phyloP scores from a whole-genome alignment of 176 grass and related monocot species.

The Areca catechu region DNA sequence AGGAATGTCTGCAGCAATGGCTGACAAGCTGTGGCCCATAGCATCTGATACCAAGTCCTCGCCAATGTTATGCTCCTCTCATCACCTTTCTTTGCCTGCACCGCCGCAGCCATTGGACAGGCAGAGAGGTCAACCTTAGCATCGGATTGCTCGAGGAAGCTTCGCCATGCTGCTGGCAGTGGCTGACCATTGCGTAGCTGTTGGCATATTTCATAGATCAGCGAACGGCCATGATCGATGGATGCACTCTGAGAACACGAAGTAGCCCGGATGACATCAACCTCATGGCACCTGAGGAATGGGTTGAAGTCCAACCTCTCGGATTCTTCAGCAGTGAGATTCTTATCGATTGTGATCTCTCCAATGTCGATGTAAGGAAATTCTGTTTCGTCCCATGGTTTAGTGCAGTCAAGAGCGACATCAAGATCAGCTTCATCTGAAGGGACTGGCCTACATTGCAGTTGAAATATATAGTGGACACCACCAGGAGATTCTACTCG shows the following conservation, averaged over 20 bases:
- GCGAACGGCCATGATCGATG: conserved; percentile 56
- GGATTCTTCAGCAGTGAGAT: conserved; percentile 34
- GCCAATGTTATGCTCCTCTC: conserved; percentile 33
- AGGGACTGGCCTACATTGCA: conserved; percentile 46
- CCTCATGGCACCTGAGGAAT: conserved; percentile 49
- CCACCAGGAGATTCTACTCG: conserved; percentile 31
- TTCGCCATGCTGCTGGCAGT: conserved; percentile 40
- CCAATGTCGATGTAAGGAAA: conserved; percentile 47
- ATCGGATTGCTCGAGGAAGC: conserved; percentile 50
- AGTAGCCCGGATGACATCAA: conserved; percentile 47
- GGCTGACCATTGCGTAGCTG: conserved; percentile 38
- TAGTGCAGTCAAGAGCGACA: conserved; percentile 51
- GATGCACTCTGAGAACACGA: conserved; percentile 57
- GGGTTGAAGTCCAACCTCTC: conserved; percentile 68
- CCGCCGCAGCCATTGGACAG: conserved; percentile 28
- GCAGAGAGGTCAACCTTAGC: conserved; percentile 52
- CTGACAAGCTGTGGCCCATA: conserved; percentile 59
- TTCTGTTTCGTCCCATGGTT: conserved; percentile 50
- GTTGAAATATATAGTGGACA: conserved; percentile 45
- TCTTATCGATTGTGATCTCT: conserved; percentile 39
- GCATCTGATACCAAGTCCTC: conserved; percentile 36
- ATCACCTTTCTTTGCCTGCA: neutral
- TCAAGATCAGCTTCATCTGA: conserved; percentile 22
- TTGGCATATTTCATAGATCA: conserved; percentile 65
- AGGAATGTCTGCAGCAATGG: conserved; percentile 51